Evolutionary conservation across 2,329 filamentous ascomycete species (phyloP), one percentile per base, ranked within the genome.

Genomic region (Geoglossum cookeanum): DNA sequence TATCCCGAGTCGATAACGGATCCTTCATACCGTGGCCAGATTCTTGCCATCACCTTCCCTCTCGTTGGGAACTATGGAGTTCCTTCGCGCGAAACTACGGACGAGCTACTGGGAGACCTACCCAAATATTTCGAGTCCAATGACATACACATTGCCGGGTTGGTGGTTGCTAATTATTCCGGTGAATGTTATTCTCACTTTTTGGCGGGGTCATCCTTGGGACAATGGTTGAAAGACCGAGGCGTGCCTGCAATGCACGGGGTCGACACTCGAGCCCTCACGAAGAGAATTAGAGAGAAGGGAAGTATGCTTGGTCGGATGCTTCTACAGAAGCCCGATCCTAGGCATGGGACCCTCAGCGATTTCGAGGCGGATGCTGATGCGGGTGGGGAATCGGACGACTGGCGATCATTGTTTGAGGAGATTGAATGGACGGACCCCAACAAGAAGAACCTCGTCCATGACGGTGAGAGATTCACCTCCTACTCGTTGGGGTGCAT

Each of bases 121-220:
- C 90, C 91, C 35, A 89, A 88, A 61, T 79, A 97, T 73, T 97
- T 98, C 68, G 92, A 98, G 73, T 86, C 91, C 45, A 84, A 78
- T 44, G 75, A 94, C 71, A 96, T 98, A 61, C 92, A 98, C 73
- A 85, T 97, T 66, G 86, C 91, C 53, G 92, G 89, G 68, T 79
- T 98, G 59, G 83, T 98, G 52, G 84, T 88, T 55, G 87, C 91
- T 58, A 88, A 88, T 7, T 97, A 98, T 72, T 83, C 87, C 33
- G 92, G 90, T 65, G 91, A 97, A 73, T 85, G 94, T 67, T 98
- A 84, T 74, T 97, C 91, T 15, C 92, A 98, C 73, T 88, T 88
- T 74, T 78, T 98, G 59, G 92, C 92, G 51, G 77, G 80, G 62
- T 96, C 90, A 51, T 97, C 91, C 3, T 76, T 98, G 55, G 91